A percentile compares a stretch with the other conserved stretches of the same genome.
Evolutionary conservation across 2,329 filamentous ascomycete genomes (phyloP).

Genomic region (Zasmidium citrigriseum): DNA sequence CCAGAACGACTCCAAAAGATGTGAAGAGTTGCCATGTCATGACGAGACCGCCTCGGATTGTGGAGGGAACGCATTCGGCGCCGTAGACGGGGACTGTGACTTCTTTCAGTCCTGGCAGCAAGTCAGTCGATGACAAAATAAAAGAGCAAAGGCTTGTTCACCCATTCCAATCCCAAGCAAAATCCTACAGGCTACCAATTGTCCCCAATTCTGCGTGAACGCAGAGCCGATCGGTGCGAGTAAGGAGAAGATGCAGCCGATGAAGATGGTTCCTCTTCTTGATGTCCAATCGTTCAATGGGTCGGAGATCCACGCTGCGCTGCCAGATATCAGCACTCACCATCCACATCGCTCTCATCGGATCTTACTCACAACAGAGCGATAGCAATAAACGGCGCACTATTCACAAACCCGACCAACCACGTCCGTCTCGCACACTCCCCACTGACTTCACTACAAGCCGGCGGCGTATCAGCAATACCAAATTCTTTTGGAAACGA

Average conservation of each 20-base stretch:
- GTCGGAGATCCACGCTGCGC: conserved; percentile 55
- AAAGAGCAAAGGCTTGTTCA: not conserved
- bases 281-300: conserved; percentile 33
- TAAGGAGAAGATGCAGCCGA: conserved; percentile 51
- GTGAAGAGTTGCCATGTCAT: conserved; percentile 38
- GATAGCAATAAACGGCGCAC: conserved; percentile 49
- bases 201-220: conserved; percentile 66
- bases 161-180: conserved; percentile 62
- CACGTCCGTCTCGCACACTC: conserved; percentile 17
- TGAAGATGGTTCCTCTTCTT: conserved; percentile 40
- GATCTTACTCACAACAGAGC: not conserved
- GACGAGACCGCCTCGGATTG: conserved; percentile 44
- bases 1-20: conserved; percentile 57
- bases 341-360: not conserved
- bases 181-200: conserved; percentile 68
- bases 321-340: not conserved
- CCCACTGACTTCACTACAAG: not conserved
- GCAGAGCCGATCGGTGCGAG: conserved; percentile 65
- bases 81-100: conserved; percentile 42
- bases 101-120: conserved; percentile 39
- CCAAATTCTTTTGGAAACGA: conserved; percentile 28
- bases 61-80: conserved; percentile 46
- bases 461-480: conserved; percentile 7
- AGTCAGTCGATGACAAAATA: not conserved
- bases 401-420: conserved; percentile 47